Percentiles rank a stretch among this genome's conserved stretches.
These are phyloP conservation scores for Pseudocercospora macadamiae DNA, from an alignment of 2,329 filamentous ascomycete genomes.

Conservation along the genomic window DNA sequence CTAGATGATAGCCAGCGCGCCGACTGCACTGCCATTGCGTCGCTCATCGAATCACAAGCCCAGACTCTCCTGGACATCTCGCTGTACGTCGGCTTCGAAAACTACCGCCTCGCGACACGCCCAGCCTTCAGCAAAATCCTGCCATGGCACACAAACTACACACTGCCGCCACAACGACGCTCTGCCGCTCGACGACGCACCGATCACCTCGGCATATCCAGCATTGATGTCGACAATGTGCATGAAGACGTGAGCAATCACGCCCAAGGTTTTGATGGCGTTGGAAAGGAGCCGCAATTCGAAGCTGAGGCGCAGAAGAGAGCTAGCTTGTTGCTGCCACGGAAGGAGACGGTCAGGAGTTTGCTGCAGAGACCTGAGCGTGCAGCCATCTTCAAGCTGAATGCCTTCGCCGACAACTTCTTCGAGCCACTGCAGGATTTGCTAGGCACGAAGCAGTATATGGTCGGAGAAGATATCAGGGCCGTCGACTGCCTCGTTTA, in stretches of 20 bases:
- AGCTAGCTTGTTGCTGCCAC: conserved; percentile 56
- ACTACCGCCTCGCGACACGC: conserved; percentile 77
- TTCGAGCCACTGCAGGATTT: conserved; percentile 71
- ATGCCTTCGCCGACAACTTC: conserved; percentile 70
- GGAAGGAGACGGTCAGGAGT: conserved; percentile 62
- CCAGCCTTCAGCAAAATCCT: conserved; percentile 80
- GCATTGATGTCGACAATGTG: conserved; percentile 49
- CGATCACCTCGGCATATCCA: conserved; percentile 51
- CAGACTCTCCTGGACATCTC: conserved; percentile 80
- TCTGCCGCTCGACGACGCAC: conserved; percentile 71
- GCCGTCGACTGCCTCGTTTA: conserved; percentile 78
- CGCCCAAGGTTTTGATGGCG: conserved; percentile 33
- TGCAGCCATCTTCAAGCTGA: conserved; percentile 73
- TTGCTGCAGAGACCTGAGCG: conserved; percentile 70
- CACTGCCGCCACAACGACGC: conserved; percentile 74
- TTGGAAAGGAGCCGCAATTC: conserved; percentile 34
- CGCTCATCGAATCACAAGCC: conserved; percentile 73
- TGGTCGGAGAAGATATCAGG: conserved; percentile 60
- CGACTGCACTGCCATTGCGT: conserved; percentile 44
- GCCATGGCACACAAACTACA: conserved; percentile 86
- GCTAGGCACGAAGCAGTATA: conserved; percentile 57
- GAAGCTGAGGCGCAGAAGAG: conserved; percentile 40
- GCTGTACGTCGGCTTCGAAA: conserved; percentile 86
- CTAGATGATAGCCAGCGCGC: conserved; percentile 28
- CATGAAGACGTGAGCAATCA: conserved; percentile 42